Evolutionary conservation across 768 basidiomycete genomes (phyloP).

Genomic region (Mycena albidolilacea): DNA sequence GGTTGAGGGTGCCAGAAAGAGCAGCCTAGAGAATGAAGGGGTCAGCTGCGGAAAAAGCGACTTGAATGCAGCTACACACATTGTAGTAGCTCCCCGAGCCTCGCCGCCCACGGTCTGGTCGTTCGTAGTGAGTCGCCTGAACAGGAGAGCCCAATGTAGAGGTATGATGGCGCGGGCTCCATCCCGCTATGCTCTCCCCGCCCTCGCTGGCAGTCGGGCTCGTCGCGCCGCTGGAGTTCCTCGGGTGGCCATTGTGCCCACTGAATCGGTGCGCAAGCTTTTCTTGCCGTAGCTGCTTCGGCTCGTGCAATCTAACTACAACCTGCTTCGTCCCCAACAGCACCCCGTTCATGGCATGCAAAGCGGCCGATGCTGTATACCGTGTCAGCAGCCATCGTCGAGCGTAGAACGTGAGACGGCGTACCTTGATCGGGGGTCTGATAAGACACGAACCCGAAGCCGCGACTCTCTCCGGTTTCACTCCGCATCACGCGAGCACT

Average conservation of each 20-base stretch:
- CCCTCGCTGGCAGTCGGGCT: slow-evolving; percentile 88
- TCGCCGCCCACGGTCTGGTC: slow-evolving; percentile 77
- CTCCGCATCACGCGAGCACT: slow-evolving; percentile 96
- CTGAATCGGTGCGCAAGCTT: slow-evolving; percentile 89
- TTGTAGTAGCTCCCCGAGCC: slow-evolving; percentile 92
- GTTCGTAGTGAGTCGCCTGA: slow-evolving; percentile 63
- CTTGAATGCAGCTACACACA: slow-evolving; percentile 56
- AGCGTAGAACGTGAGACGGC: background rate
- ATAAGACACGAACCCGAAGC: slow-evolving; percentile 93
- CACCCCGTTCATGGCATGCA: slow-evolving; percentile 87
- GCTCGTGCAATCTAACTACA: slow-evolving; percentile 91
- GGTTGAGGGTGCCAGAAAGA: slow-evolving; percentile 80
- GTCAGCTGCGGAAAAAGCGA: slow-evolving; percentile 28
- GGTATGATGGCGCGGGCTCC: slow-evolving; percentile 78
- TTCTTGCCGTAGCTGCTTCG: slow-evolving; percentile 91
- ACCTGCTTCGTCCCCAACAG: slow-evolving; percentile 82
- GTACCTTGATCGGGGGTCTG: slow-evolving; percentile 88
- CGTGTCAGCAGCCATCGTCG: slow-evolving; percentile 21
- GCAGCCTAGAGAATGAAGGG: slow-evolving; percentile 70
- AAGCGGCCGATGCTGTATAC: slow-evolving; percentile 73
- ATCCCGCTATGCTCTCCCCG: slow-evolving; percentile 81
- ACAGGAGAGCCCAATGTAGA: slow-evolving; percentile 72
- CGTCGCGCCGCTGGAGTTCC: slow-evolving; percentile 86
- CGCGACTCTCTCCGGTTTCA: slow-evolving; percentile 83
- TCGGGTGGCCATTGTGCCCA: slow-evolving; percentile 81